phyloP scores from a whole-genome alignment of 495 filamentous ascomycete genomes.

The Immersiella caudata region DNA sequence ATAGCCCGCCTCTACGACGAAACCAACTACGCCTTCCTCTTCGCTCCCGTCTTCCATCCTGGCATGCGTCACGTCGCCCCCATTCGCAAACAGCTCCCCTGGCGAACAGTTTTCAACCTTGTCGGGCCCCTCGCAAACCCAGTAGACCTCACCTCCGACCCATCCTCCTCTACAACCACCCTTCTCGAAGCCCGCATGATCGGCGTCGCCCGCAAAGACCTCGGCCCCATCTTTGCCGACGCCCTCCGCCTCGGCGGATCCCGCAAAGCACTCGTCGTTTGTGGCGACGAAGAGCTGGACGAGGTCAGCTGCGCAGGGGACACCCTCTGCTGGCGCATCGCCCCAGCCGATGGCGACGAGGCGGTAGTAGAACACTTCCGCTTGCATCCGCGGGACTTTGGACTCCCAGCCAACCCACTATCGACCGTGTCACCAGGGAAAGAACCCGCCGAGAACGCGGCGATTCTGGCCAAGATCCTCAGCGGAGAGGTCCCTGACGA shows the following conservation, averaged over 20 bases:
- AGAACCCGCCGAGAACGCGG: constrained; percentile 82
- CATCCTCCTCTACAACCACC: neutral
- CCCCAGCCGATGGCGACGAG: constrained; percentile 46
- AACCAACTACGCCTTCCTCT: constrained; percentile 93
- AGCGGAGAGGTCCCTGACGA: constrained; percentile 68
- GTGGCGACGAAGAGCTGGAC: constrained; percentile 91
- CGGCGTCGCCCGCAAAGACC: constrained; percentile 81
- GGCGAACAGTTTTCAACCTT: constrained; percentile 95
- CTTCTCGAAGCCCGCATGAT: constrained; percentile 84
- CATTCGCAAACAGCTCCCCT: constrained; percentile 80
- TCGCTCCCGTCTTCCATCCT: constrained; percentile 94
- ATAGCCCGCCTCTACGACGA: constrained; percentile 68
- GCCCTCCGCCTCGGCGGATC: constrained; percentile 76
- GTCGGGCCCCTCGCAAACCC: constrained; percentile 92
- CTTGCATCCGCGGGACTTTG: constrained; percentile 81
- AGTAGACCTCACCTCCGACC: constrained; percentile 56
- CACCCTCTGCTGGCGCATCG: constrained; percentile 84
- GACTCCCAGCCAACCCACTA: constrained; percentile 73
- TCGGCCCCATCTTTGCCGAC: constrained; percentile 86
- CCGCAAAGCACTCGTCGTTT: constrained; percentile 86
- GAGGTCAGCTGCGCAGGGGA: constrained; percentile 87
- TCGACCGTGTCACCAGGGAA: constrained; percentile 78
- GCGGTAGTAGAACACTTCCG: constrained; percentile 73
- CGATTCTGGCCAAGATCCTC: constrained; percentile 76
- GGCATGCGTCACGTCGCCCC: constrained; percentile 85